phyloP scores from a whole-genome alignment of 768 basidiomycete species.

The Clathrus columnatus region DNA sequence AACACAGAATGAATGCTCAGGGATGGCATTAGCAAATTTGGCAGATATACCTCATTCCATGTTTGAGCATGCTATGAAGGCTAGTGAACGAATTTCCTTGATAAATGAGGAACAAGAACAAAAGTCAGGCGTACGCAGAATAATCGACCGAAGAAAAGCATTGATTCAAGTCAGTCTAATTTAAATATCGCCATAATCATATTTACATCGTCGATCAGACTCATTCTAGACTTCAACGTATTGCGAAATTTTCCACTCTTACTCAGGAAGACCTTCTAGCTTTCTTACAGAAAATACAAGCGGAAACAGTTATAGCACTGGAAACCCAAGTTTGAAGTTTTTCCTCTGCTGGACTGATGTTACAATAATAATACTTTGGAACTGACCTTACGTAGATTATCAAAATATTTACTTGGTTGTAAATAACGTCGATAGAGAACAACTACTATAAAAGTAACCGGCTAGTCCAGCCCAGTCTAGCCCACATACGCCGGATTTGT shows the following conservation, averaged over 20 bases:
- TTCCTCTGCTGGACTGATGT: no score
- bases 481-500: no score
- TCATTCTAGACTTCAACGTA: not conserved
- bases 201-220: not conserved
- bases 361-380: no score
- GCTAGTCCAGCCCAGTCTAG: no score
- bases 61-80: conserved; percentile 49
- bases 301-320: not conserved
- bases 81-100: conserved; percentile 50
- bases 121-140: conserved; percentile 52
- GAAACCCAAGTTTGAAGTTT: not conserved
- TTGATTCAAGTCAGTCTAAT: conserved; percentile 47
- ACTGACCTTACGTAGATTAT: no score
- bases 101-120: conserved; percentile 49
- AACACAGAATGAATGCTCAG: conserved; percentile 30
- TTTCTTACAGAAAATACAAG: not conserved
- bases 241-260: not conserved
- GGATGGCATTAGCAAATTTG: conserved; percentile 79
- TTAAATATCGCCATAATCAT: not conserved
- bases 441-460: no score
- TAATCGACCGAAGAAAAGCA: conserved; percentile 55
- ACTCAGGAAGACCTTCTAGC: not conserved
- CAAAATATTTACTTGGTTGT: no score
- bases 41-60: conserved; percentile 78
- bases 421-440: no score